A percentile compares a stretch with the other conserved stretches of the same genome.
Conservation (phyloP, 768 basidiomycete species). For the Tricholoma bakamatsutake region DNA sequence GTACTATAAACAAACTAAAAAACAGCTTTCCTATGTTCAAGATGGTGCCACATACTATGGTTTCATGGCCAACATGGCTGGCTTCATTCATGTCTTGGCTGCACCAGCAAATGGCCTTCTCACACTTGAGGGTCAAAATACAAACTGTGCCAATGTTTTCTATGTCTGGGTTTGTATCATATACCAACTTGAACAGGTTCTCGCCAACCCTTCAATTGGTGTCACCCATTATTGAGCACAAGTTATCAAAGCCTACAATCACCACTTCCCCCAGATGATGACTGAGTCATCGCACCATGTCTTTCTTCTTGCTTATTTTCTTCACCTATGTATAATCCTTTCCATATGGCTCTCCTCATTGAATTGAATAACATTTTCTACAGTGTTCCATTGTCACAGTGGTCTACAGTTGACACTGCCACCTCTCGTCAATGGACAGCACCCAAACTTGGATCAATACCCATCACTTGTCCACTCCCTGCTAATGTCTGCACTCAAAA, state of each 20-base stretch:
- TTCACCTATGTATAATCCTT: slow-evolving; percentile 22
- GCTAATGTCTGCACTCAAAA: slow-evolving; percentile 6
- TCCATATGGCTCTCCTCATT: not conserved
- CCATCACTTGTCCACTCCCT: slow-evolving; percentile 11
- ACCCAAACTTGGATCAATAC: not conserved
- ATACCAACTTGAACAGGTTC: slow-evolving; percentile 17
- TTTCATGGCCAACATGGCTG: slow-evolving; percentile 12
- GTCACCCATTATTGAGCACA: slow-evolving; percentile 1
- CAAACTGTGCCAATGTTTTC: slow-evolving; percentile 24
- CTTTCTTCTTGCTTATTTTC: slow-evolving; percentile 23
- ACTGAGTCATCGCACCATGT: slow-evolving; percentile 20
- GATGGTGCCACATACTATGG: slow-evolving; percentile 7
- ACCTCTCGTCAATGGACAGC: slow-evolving; percentile 8
- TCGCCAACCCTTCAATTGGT: slow-evolving; percentile 8
- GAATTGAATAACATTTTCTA: not conserved
- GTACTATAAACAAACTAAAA: slow-evolving; percentile 13
- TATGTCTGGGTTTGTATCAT: slow-evolving; percentile 26
- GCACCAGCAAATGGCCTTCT: slow-evolving; percentile 18
- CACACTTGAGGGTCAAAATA: slow-evolving; percentile 24
- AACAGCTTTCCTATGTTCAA: slow-evolving; percentile 15
- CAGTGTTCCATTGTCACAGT: slow-evolving; percentile 13
- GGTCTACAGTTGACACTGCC: slow-evolving; percentile 17
- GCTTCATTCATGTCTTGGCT: slow-evolving; percentile 14
- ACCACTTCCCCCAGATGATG: slow-evolving; percentile 25
- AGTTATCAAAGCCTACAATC: slow-evolving; percentile 20